Base-by-base conservation (phyloP, 805 yeast genomes). In the Hanseniaspora opuntiae region DNA sequence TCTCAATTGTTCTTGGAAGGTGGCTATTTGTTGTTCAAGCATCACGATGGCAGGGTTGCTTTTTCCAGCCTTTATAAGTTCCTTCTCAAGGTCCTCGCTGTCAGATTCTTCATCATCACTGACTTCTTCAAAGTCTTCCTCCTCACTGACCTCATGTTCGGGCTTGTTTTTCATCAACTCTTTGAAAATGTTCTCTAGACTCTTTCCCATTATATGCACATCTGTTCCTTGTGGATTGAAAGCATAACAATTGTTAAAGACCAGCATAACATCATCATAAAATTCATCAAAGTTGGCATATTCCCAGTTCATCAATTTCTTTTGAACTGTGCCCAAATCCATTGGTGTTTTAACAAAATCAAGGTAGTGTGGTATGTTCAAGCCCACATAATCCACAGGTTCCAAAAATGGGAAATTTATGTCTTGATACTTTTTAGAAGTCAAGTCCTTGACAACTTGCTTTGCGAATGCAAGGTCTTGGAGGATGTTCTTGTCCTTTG, bases 181-280 rank as follows among this genome's bases (percentile, higher is more conserved):
- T 61, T 87, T 84, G 63, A 90, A 93, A 3, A 85, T 77, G 28
- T 81, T 82, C 68, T 93, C 97, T 54, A 93, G 72, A 60, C 88
- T 76, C 65, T 86, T 95, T 19, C 97, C 98, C 95, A 93, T 84
- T 76, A 79, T 77, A 66, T 89, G 87, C 37, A 93, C 98, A 47
- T 95, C 95, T 5, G 95, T 82, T n/a, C 96, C 95, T 61, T 85
- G 95, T 2, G 98, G 97, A 68, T 93, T 93, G 71, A 90, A 93
- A 16, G 76, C 73, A 66, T 86, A 93, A 70, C 97, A 90, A 69
- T 93, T 90, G 57, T 77, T 73, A 71, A 93, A 89, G 55, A 93
- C 85, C 56, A 88, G 74, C 55, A 86, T 75, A 37, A 90, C 77
- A 64, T 93, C 98, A 42, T 68, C 69, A 64, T 84, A 95, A 64